Base-by-base conservation (phyloP, 1,284 basidiomycete species). In the Marasmius tenuissimus region DNA sequence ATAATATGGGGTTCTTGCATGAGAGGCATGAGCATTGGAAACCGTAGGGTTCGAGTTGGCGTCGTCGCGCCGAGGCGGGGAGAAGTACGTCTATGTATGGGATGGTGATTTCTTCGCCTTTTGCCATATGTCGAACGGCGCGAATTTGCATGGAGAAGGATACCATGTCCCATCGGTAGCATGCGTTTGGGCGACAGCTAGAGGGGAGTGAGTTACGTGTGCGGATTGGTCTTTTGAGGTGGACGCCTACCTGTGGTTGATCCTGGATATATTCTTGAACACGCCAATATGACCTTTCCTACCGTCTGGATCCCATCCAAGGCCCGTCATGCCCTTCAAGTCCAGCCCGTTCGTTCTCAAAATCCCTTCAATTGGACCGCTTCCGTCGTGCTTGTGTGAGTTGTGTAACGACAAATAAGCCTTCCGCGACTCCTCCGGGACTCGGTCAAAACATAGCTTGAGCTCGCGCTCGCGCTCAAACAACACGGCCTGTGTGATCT, bases 41-140 rank as follows among this genome's bases (percentile, higher is more conserved):
- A 14, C 42, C 42, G 5, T 14, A 45, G 18, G 42, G 42, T 5
- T 14, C 42, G 42, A 45, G 42, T 14, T 45, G 14, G 14, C 18
- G 42, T 45, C 5, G 42, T 16, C 33, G 42, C n/a, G n/a, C 8
- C 18, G 16, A 39, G 11, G 42, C 14, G 18, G 42, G 42, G 14
- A 18, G 18, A 14, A 45, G 42, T 14, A 45, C 18, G 14, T 45
- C 48, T n/a, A 38, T 53, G 65, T 76, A 77, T 9, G 60, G 56
- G 51, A 69, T 67, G 39, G 72, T 67, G 50, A 76, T 61, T 60
- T 78, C 72, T 40, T 76, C 73, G 12, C 72, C 73, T 0, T 59
- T 65, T 18, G 70, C 67, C 57, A 76, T 72, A 42, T 72, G 66
- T 2, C 68, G 64, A 12, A 61, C 49, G 0, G 74, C 75, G 38